Conservation (phyloP, 768 basidiomycete species). For the Auricularia sp. region DNA sequence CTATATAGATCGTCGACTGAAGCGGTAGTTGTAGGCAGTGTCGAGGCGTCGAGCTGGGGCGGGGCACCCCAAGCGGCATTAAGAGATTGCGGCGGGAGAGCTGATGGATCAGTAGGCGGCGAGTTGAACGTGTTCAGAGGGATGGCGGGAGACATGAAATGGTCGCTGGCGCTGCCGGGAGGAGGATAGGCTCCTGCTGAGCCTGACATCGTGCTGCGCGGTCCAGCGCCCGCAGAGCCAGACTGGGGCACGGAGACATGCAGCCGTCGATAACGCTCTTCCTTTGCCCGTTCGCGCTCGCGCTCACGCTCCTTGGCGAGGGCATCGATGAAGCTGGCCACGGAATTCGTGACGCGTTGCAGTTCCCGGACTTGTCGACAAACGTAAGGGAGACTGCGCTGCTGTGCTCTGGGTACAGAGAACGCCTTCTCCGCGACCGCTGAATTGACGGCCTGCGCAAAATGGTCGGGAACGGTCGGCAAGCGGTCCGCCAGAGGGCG, state of each 20-base stretch:
- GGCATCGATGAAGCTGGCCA: slow-evolving; percentile 63
- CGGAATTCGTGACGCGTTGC: slow-evolving; percentile 44
- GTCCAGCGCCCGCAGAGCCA: background rate
- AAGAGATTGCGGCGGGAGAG: background rate
- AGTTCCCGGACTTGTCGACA: slow-evolving; percentile 34
- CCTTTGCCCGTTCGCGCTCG: slow-evolving; percentile 63
- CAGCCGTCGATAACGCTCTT: slow-evolving; percentile 27
- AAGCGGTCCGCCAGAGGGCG: slow-evolving; percentile 33
- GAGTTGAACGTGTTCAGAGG: background rate
- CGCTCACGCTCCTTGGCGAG: slow-evolving; percentile 67
- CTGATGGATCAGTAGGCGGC: background rate
- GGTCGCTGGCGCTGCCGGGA: background rate
- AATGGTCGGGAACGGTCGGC: slow-evolving; percentile 51
- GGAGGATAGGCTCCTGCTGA: background rate
- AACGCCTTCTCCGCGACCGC: background rate
- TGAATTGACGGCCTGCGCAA: slow-evolving; percentile 15
- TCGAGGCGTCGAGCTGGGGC: background rate
- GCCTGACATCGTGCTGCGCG: slow-evolving; percentile 5
- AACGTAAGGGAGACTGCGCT: slow-evolving; percentile 40
- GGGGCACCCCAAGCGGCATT: background rate
- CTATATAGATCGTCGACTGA: background rate
- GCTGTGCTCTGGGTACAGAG: slow-evolving; percentile 17
- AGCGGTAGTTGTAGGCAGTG: background rate
- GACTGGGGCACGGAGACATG: background rate
- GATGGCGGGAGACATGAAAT: background rate